phyloP scores from a whole-genome alignment of 1,284 basidiomycete species.

The Blastosporella zonata region DNA sequence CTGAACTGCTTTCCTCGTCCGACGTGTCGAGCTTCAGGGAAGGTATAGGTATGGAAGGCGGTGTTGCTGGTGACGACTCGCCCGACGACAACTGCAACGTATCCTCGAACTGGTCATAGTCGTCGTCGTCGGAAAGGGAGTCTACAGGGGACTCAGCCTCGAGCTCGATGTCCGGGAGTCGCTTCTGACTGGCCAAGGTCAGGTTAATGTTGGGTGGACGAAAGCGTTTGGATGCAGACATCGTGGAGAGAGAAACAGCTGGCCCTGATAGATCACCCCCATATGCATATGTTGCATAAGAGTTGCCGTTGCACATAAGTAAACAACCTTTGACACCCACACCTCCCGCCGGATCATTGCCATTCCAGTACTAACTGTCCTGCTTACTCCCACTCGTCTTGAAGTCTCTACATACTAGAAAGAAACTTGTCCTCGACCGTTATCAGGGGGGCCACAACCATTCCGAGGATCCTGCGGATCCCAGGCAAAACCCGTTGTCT shows the following conservation, averaged over 20 bases:
- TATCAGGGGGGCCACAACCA: too few relatives aligned
- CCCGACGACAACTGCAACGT: slow-evolving; percentile 36
- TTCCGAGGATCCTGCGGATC: too few relatives aligned
- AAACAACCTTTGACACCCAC: slow-evolving; percentile 7
- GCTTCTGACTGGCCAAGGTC: slow-evolving; percentile 28
- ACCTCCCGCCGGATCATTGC: neutral
- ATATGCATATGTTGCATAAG: slow-evolving; percentile 4
- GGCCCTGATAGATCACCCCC: slow-evolving; percentile 11
- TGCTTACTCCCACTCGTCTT: neutral
- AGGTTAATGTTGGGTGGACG: slow-evolving; percentile 36
- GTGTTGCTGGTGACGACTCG: slow-evolving; percentile 29
- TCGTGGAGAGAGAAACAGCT: slow-evolving; percentile 11
- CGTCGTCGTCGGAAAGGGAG: slow-evolving; percentile 29
- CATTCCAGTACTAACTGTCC: neutral
- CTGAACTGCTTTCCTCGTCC: slow-evolving; percentile 31
- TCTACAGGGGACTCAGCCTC: slow-evolving; percentile 23
- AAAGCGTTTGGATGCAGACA: slow-evolving; percentile 27
- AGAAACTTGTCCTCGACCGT: too few relatives aligned
- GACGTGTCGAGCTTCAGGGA: slow-evolving; percentile 24
- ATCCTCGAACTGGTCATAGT: slow-evolving; percentile 32
- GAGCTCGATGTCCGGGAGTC: slow-evolving; percentile 25
- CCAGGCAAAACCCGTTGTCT: neutral
- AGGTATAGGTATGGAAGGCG: slow-evolving; percentile 25
- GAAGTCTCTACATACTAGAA: too few relatives aligned
- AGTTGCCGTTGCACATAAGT: neutral